Base-by-base conservation (phyloP, 2,329 filamentous ascomycete genomes). In the Chrysoporthe deuterocubensis region DNA sequence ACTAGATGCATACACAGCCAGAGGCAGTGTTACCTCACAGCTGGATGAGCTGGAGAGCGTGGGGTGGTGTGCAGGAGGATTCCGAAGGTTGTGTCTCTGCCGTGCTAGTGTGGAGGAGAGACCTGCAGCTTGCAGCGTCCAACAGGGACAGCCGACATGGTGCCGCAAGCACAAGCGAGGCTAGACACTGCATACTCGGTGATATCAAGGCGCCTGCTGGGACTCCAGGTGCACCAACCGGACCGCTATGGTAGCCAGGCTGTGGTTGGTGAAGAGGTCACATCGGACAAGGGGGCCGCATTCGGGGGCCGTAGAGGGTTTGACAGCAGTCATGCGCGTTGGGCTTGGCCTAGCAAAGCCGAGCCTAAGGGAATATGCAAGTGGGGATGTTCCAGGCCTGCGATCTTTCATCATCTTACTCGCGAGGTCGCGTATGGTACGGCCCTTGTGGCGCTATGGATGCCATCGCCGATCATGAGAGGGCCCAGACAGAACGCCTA, bases 271-370 rank as follows among this genome's bases (percentile, higher is more conserved):
- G 58, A 61, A 44, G n/a, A 61, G 42, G 58, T 46, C 42, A 61
- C 58, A 32, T 61, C 58, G 21, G 21, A 64, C 62, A 50, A 62
- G 11, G 61, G 58, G 66, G 43, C 58, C 50, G 58, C 50, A 67
- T 65, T 67, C 65, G 68, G 65, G 54, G 61, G 65, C 68, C 61
- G 68, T 67, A 67, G 57, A 63, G 37, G 65, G 65, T 56, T 59
- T 62, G 61, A 62, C 52, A 57, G 26, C 40, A 63, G 62, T 58
- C 40, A 48, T 58, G 60, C 43, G 43, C 40, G 37, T 46, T 37
- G n/a, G 8, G 26, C 18, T 26, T 57, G 40, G 42, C 14, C 34
- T 9, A 32, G 52, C 52, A 64, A 64, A 44, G 40, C 62, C 62
- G 62, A 46, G 11, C 40, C 48, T 6, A 16, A 13, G 34, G 50